A percentile compares a stretch with the other conserved stretches of the same genome.
These are phyloP conservation scores for Cyclotella kingstonii DNA, from an alignment of 108 stramenopile genomes.

Conservation along the genomic window DNA sequence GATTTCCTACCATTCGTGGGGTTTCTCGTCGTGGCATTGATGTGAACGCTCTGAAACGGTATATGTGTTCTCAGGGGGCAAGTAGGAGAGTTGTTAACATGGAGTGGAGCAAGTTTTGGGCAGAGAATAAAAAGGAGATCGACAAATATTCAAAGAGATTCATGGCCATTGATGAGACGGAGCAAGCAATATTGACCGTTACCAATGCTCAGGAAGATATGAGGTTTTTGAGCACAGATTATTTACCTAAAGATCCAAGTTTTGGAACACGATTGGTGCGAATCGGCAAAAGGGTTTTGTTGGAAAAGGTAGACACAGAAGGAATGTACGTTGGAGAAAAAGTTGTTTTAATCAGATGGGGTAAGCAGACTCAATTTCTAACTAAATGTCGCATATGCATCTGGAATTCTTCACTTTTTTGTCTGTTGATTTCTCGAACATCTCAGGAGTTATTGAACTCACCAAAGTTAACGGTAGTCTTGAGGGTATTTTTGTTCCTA, in stretches of 20 bases:
- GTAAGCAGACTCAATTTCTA: constrained; percentile 31
- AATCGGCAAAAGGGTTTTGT: constrained; percentile 59
- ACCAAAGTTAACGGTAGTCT: constrained; percentile 80
- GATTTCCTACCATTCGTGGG: constrained; percentile 97
- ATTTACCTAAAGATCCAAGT: constrained; percentile 91
- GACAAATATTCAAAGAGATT: constrained; percentile 90
- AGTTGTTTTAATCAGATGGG: constrained; percentile 95
- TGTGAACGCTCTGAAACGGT: constrained; percentile 81
- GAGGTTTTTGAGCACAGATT: constrained; percentile 60
- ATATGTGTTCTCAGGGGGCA: constrained; percentile 91
- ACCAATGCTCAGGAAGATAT: constrained; percentile 62
- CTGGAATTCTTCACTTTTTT: background rate
- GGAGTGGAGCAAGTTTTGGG: constrained; percentile 99
- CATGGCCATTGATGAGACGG: constrained; percentile 90
- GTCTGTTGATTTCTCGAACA: background rate
- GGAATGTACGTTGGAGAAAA: constrained; percentile 86
- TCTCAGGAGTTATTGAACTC: constrained; percentile 76
- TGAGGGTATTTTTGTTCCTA: constrained; percentile 73
- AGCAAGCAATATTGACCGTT: constrained; percentile 67
- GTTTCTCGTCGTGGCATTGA: constrained; percentile 92
- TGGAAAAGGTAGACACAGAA: constrained; percentile 91
- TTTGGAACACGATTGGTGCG: constrained; percentile 85
- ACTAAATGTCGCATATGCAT: background rate
- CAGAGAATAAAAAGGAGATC: constrained; percentile 95
- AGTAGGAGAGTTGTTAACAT: constrained; percentile 91